A percentile compares a stretch with the other conserved stretches of the same genome.
Evolutionary conservation across 257 asterid genomes (phyloP).

Genomic region (Fraxinus quadrangulata): DNA sequence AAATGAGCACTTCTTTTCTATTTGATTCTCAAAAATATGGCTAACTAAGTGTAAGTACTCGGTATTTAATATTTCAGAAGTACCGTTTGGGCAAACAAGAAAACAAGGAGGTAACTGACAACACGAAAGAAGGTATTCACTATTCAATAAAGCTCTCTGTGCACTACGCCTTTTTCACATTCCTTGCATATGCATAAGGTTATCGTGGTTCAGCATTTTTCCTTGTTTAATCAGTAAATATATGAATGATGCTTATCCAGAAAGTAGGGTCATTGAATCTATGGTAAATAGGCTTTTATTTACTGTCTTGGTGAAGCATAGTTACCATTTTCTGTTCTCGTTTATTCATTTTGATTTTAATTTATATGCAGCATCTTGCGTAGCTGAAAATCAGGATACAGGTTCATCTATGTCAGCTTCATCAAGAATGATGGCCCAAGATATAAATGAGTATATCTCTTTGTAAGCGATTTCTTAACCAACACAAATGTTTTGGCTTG

Average conservation of each 20-base stretch:
- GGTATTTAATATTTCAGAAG: conserved; percentile 53
- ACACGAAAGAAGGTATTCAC: conserved; percentile 77
- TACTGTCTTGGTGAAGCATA: neutral
- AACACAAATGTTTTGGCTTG: neutral
- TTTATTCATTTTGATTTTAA: conserved; percentile 15
- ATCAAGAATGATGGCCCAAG: conserved; percentile 67
- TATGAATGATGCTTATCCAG: neutral
- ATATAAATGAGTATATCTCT: conserved; percentile 62
- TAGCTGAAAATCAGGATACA: conserved; percentile 84
- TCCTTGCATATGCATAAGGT: conserved; percentile 2
- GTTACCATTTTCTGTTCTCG: neutral
- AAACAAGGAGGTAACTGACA: conserved; percentile 67
- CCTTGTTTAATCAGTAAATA: neutral
- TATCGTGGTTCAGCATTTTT: neutral
- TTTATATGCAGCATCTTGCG: conserved; percentile 61
- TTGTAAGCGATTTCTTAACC: neutral
- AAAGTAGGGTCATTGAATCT: too few species aligned
- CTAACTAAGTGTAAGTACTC: neutral
- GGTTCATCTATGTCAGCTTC: conserved; percentile 77
- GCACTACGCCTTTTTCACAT: neutral
- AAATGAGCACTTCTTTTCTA: neutral
- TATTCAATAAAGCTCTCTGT: neutral
- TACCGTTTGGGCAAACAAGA: conserved; percentile 86
- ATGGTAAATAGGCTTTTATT: too few species aligned
- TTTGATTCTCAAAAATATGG: neutral